These are phyloP conservation scores for Prunus armeniaca DNA, from an alignment of 306 rosid species.

Conservation along the genomic window DNA sequence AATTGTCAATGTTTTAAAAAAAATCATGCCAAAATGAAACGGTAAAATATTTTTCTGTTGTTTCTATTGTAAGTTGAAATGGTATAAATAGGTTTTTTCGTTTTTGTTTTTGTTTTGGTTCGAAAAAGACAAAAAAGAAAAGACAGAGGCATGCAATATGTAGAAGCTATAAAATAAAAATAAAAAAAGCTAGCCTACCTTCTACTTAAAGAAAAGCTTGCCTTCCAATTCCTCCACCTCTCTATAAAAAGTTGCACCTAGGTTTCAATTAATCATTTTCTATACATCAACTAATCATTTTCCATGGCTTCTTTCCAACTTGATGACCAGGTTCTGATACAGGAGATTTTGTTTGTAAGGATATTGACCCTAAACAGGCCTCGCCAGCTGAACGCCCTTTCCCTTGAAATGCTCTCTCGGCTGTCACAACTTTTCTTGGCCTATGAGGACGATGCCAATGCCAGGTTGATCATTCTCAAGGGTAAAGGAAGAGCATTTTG, in stretches of 20 bases:
- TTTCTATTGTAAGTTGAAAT: too few species aligned
- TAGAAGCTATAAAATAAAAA: too few species aligned
- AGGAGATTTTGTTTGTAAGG: slow-evolving; percentile 37
- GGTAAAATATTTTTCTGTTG: too few species aligned
- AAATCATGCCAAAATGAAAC: too few species aligned
- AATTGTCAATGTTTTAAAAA: too few species aligned
- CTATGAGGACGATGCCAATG: slow-evolving; percentile 42
- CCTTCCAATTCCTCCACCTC: not conserved
- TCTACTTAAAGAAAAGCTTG: not conserved
- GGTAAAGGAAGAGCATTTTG: slow-evolving; percentile 79
- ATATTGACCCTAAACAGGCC: slow-evolving; percentile 55
- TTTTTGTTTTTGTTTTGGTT: too few species aligned
- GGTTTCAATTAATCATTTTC: not conserved
- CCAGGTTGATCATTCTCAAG: slow-evolving; percentile 57
- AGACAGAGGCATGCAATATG: too few species aligned
- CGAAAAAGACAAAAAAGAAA: too few species aligned
- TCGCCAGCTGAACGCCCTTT: slow-evolving; percentile 56
- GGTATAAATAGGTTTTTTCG: too few species aligned
- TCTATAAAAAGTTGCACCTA: not conserved
- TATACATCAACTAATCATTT: not conserved
- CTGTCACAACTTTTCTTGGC: slow-evolving; percentile 41
- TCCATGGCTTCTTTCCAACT: not conserved
- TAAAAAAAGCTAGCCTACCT: too few species aligned
- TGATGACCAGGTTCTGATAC: slow-evolving; percentile 43
- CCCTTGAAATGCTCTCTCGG: slow-evolving; percentile 54